phyloP scores from a whole-genome alignment of 2,329 filamentous ascomycete genomes.

The Cladosporium colombiae region DNA sequence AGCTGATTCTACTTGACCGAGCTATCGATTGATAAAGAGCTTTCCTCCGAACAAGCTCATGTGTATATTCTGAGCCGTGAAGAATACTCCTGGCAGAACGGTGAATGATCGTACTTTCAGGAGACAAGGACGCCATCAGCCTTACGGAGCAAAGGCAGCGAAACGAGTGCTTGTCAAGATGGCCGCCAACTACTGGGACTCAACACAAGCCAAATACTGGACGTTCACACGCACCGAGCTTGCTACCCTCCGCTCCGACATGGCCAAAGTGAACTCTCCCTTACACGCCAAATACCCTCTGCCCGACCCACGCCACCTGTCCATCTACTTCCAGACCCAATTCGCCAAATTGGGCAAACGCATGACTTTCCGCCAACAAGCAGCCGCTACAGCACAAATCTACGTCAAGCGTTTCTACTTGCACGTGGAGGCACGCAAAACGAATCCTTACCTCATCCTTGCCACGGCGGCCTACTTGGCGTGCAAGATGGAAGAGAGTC shows the following conservation, averaged over 20 bases:
- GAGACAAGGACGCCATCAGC: not conserved
- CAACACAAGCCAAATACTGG: constrained; percentile 88
- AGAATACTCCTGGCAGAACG: not conserved
- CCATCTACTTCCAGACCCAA: constrained; percentile 90
- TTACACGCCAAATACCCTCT: constrained; percentile 78
- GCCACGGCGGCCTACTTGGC: constrained; percentile 94
- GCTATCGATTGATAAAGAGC: not conserved
- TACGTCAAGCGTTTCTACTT: constrained; percentile 94
- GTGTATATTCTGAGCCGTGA: not conserved
- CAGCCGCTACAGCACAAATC: constrained; percentile 88
- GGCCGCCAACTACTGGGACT: constrained; percentile 97
- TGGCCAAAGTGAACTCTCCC: constrained; percentile 70
- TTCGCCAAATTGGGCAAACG: constrained; percentile 81
- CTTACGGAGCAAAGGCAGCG: not conserved
- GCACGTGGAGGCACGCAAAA: constrained; percentile 85
- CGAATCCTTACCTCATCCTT: constrained; percentile 89
- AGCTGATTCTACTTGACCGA: not conserved
- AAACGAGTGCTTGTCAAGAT: constrained; percentile 50
- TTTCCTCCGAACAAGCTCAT: too few species aligned
- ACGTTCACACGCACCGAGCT: constrained; percentile 83
- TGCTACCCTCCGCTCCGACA: constrained; percentile 69
- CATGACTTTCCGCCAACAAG: constrained; percentile 83
- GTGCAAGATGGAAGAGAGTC: constrained; percentile 97
- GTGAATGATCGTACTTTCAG: not conserved
- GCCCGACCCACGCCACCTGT: constrained; percentile 77